Conservation (phyloP, 805 yeast species). For the Teunomyces funiuensis region DNA sequence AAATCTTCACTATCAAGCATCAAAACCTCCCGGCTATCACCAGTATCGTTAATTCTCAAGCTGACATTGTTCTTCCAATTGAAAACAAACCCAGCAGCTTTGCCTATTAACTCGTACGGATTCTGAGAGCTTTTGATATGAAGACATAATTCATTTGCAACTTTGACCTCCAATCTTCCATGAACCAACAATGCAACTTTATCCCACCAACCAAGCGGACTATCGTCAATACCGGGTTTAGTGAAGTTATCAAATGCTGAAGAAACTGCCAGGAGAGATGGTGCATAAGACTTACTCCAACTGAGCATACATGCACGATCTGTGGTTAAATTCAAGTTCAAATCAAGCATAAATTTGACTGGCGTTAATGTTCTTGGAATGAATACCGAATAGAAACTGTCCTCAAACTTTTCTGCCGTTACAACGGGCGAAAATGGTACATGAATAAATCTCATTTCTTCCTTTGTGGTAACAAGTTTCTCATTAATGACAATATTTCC, state of each 20-base stretch:
- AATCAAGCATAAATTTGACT: constrained; percentile 53
- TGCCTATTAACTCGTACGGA: constrained; percentile 59
- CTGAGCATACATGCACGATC: constrained; percentile 50
- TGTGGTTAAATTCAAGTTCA: constrained; percentile 47
- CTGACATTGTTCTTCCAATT: constrained; percentile 59
- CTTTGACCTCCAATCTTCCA: constrained; percentile 49
- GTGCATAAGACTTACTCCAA: constrained; percentile 65
- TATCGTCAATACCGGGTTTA: constrained; percentile 45
- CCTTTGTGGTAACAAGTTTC: constrained; percentile 42
- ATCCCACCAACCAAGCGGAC: constrained; percentile 51
- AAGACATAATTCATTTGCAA: constrained; percentile 54
- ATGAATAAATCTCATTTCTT: constrained; percentile 49
- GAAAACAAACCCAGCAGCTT: constrained; percentile 62
- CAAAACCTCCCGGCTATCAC: constrained; percentile 49
- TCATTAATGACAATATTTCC: constrained; percentile 61
- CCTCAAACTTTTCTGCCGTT: constrained; percentile 31
- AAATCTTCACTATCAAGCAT: constrained; percentile 56
- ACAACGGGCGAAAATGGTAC: constrained; percentile 61
- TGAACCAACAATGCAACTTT: constrained; percentile 56
- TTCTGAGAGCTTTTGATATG: constrained; percentile 61
- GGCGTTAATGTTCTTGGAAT: constrained; percentile 65
- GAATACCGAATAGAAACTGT: constrained; percentile 56
- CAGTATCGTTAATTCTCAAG: constrained; percentile 51
- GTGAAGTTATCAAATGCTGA: constrained; percentile 44
- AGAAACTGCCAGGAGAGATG: constrained; percentile 54